These are phyloP conservation scores for Primulina eburnea DNA, from an alignment of 257 asterid species.

Conservation along the genomic window DNA sequence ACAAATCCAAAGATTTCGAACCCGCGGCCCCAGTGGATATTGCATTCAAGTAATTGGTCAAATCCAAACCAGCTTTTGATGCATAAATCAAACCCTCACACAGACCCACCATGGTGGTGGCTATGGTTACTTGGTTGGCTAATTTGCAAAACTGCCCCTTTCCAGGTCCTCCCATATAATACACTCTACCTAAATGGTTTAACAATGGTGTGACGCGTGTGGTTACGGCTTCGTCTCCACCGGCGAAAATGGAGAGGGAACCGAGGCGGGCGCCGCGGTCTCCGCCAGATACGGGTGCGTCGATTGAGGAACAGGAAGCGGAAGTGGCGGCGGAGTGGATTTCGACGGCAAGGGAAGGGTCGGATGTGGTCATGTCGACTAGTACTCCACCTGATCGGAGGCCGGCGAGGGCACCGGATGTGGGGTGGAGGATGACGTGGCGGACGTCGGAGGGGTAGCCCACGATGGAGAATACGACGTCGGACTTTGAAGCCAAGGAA, in stretches of 20 bases:
- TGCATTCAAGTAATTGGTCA: slow-evolving; percentile 46
- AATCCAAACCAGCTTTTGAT: slow-evolving; percentile 73
- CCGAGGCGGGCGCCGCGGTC: slow-evolving; percentile 86
- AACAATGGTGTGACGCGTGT: slow-evolving; percentile 54
- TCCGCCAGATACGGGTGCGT: slow-evolving; percentile 93
- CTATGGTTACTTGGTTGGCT: slow-evolving; percentile 71
- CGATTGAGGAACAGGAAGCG: slow-evolving; percentile 60
- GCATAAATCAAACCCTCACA: slow-evolving; percentile 84
- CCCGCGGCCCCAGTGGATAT: slow-evolving; percentile 92
- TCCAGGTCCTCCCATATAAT: slow-evolving; percentile 89
- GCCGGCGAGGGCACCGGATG: slow-evolving; percentile 67
- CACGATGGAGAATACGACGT: slow-evolving; percentile 83
- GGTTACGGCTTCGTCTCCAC: slow-evolving; percentile 62
- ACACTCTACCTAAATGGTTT: slow-evolving; percentile 56
- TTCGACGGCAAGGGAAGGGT: slow-evolving; percentile 80
- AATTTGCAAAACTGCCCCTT: slow-evolving; percentile 87
- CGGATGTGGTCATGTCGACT: slow-evolving; percentile 91
- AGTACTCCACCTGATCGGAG: slow-evolving; percentile 64
- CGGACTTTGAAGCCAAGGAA: slow-evolving; percentile 71
- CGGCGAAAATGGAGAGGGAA: slow-evolving; percentile 76
- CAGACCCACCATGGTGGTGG: slow-evolving; percentile 83
- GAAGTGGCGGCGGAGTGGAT: slow-evolving; percentile 60
- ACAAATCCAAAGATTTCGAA: slow-evolving; percentile 80
- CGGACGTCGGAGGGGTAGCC: slow-evolving; percentile 96
- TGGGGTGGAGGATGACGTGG: slow-evolving; percentile 69